Evolutionary conservation across 352 stramenopile species (phyloP).

Genomic region (Pythium periplocum): DNA sequence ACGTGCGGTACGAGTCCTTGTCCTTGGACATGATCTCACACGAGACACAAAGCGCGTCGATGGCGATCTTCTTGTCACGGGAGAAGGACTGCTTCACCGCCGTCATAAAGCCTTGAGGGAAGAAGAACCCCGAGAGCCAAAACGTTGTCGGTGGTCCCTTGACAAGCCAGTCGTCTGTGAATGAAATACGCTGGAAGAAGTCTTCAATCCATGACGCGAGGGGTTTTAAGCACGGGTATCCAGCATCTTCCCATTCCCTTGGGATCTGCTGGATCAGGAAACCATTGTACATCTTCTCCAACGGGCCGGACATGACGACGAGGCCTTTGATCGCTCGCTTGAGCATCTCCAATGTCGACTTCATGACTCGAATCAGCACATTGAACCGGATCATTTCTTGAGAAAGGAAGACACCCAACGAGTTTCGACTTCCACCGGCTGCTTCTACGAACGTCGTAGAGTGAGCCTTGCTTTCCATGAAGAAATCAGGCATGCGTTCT

Average conservation of each 20-base stretch:
- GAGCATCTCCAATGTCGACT: slow-evolving; percentile 77
- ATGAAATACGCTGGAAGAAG: slow-evolving; percentile 84
- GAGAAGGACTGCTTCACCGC: slow-evolving; percentile 92
- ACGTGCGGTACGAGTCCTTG: slow-evolving; percentile 54
- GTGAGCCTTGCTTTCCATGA: slow-evolving; percentile 66
- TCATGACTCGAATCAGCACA: slow-evolving; percentile 84
- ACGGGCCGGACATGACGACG: slow-evolving; percentile 86
- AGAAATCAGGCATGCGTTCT: slow-evolving; percentile 66
- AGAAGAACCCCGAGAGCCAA: slow-evolving; percentile 95
- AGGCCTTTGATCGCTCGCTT: slow-evolving; percentile 88
- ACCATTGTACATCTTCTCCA: slow-evolving; percentile 91
- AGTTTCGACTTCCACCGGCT: slow-evolving; percentile 87
- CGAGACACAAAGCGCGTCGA: slow-evolving; percentile 88
- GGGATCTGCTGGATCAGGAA: slow-evolving; percentile 90
- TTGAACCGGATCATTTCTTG: slow-evolving; percentile 92
- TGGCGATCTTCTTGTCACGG: slow-evolving; percentile 86
- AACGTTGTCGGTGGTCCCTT: slow-evolving; percentile 77
- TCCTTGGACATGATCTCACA: slow-evolving; percentile 77
- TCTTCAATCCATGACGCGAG: slow-evolving; percentile 91
- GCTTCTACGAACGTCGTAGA: slow-evolving; percentile 75
- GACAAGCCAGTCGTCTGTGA: slow-evolving; percentile 82
- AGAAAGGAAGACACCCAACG: slow-evolving; percentile 88
- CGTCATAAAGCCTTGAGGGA: slow-evolving; percentile 95
- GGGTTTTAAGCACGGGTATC: slow-evolving; percentile 91
- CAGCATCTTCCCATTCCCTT: slow-evolving; percentile 83